phyloP scores from a whole-genome alignment of 1,284 basidiomycete species.

The Mixia osmundae region DNA sequence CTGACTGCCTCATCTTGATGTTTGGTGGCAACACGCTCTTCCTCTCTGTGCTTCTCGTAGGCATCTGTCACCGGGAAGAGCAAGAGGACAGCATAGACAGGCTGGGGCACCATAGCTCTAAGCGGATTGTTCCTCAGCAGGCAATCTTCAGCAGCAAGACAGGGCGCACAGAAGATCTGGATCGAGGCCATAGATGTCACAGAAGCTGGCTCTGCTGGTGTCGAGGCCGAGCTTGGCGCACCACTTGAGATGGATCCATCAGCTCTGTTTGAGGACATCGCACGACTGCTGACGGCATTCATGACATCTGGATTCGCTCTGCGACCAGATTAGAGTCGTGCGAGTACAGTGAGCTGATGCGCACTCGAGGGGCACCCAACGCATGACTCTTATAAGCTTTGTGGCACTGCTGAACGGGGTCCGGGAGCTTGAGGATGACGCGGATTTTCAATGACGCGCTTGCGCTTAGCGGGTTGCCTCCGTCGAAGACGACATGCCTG shows the following conservation, averaged over 20 bases:
- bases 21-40: background rate
- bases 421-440: too few species aligned
- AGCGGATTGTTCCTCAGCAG: too few species aligned
- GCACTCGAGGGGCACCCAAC: constrained; percentile 7
- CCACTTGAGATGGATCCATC: constrained; percentile 3
- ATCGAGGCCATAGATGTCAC: constrained; percentile 9
- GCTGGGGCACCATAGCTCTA: constrained; percentile 8
- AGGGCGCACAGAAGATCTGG: constrained; percentile 5
- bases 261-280: background rate
- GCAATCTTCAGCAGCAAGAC: background rate
- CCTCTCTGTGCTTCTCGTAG: constrained; percentile 5
- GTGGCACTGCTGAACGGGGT: too few species aligned
- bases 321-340: constrained; percentile 1
- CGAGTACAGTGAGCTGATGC: constrained; percentile 5
- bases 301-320: background rate
- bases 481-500: too few species aligned
- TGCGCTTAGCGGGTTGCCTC: too few species aligned
- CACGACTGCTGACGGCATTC: background rate
- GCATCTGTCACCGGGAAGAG: constrained; percentile 7
- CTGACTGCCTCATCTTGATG: background rate
- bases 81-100: constrained; percentile 10
- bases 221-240: constrained; percentile 5
- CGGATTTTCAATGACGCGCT: too few species aligned
- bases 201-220: constrained; percentile 1
- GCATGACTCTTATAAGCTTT: too few species aligned